Percentiles rank a stretch among this genome's conserved stretches.
These are phyloP conservation scores for Cryptosporidium meleagridis DNA, from an alignment of 169 alveolate species.

Conservation along the genomic window DNA sequence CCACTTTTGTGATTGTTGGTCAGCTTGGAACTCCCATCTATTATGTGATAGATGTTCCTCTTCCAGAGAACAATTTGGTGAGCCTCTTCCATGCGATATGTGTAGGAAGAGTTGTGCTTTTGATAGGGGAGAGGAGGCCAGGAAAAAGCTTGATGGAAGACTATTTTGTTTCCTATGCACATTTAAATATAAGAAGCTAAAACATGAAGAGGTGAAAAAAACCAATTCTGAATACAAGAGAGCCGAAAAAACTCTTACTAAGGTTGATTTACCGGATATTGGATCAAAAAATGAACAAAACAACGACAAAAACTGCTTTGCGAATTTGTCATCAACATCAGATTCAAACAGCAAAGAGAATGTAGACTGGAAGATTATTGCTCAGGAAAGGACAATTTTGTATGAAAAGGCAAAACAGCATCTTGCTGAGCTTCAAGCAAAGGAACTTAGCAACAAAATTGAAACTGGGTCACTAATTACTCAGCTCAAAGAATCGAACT, in stretches of 20 bases:
- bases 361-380: conserved; percentile 42
- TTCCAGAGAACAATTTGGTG: conserved; percentile 55
- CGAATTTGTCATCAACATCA: background rate
- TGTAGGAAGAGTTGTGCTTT: conserved; percentile 69
- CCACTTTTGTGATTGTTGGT: conserved; percentile 74
- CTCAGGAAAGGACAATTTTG: conserved; percentile 25
- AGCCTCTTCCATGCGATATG: conserved; percentile 75
- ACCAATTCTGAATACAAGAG: conserved; percentile 44
- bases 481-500: conserved; percentile 28
- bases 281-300: background rate
- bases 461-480: conserved; percentile 63
- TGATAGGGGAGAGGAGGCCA: conserved; percentile 69
- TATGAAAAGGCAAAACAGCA: conserved; percentile 72
- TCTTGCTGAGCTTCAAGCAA: conserved; percentile 45
- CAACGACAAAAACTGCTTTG: background rate
- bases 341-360: background rate
- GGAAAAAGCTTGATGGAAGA: conserved; percentile 62
- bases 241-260: conserved; percentile 56
- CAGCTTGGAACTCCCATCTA: conserved; percentile 51
- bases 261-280: background rate
- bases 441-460: conserved; percentile 47
- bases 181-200: conserved; percentile 54
- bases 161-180: conserved; percentile 61
- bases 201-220: conserved; percentile 48
- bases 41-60: conserved; percentile 70